Evolutionary conservation across 1,284 basidiomycete genomes (phyloP), one percentile per base, ranked within the genome.

Genomic region (Wolfiporia cocos): DNA sequence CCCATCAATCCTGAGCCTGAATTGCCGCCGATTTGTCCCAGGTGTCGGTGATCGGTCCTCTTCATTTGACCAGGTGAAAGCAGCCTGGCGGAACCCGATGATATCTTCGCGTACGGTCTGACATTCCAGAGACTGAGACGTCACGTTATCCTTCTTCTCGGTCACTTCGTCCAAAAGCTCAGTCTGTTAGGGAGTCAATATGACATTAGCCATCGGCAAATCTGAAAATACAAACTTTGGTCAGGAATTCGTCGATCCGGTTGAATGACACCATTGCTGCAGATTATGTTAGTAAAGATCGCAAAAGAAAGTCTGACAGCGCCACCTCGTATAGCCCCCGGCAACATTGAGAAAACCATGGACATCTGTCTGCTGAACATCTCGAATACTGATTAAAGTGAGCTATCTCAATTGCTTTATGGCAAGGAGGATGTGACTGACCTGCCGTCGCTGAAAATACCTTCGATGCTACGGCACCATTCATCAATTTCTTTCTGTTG

Each of bases 81-180:
- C 53, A 1, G 70, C 68, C 21, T 66, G 58, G 17, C 61, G 59
- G 49, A 73, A 69, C 0, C 71, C 70, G 23, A 73, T 61, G 3
- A 52, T 49, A 12, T 52, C 48, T 12, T 55, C 37, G 32, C 55
- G 55, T 20, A 49, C n/a, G n/a, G n/a, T n/a, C 48, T 6, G 49
- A 43, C 4, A 50, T 33, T 3, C 46, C 44, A 5, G 49, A 33
- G 14, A 54, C 49, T 0, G 36, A 30, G 19, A 47, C 36, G 17
- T 49, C 33, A 10, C 24, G 22, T 28, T 15, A 12, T 45, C 40
- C 11, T 57, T 48, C 4, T 62, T 59, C 10, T 60, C 43, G 7
- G 59, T 50, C 51, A 62, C 76, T 23, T 65, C 59, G 53, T 78
- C 74, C 30, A 76, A 62, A 41, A 76, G 62, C 49, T 74, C 73